Evolutionary conservation across 179 eudicot species (phyloP).

Genomic region (Corrigiola litoralis): DNA sequence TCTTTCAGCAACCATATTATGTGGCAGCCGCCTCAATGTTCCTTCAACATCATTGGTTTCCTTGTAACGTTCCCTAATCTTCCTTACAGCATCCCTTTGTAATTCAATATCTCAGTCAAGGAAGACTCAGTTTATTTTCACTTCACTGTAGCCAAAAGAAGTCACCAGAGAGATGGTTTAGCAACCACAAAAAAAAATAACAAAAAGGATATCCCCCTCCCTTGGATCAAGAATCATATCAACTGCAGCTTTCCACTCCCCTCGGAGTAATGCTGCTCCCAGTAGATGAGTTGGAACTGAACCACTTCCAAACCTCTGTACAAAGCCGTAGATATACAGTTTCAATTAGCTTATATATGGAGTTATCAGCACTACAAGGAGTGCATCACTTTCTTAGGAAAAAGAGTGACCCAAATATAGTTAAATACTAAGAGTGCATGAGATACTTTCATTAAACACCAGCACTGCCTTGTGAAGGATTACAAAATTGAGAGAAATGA

Average conservation of each 20-base stretch:
- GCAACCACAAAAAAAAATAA: slow-evolving; percentile 8
- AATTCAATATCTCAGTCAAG: slow-evolving; percentile 48
- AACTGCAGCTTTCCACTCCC: slow-evolving; percentile 84
- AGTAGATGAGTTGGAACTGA: slow-evolving; percentile 87
- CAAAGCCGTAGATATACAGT: background rate
- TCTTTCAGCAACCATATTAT: slow-evolving; percentile 85
- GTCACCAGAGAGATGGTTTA: background rate
- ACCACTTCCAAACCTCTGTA: slow-evolving; percentile 94
- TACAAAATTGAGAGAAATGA: background rate
- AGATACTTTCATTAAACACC: background rate
- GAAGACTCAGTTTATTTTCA: slow-evolving; percentile 16
- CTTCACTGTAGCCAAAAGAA: slow-evolving; percentile 1
- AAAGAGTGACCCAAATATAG: background rate
- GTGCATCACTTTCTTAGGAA: background rate
- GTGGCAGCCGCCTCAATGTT: slow-evolving; percentile 76
- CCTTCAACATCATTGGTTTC: slow-evolving; percentile 76
- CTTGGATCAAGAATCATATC: slow-evolving; percentile 92
- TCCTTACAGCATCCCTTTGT: slow-evolving; percentile 70
- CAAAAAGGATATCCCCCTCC: slow-evolving; percentile 96
- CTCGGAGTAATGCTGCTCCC: slow-evolving; percentile 84
- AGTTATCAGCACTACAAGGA: background rate
- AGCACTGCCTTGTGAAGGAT: background rate
- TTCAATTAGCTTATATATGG: background rate
- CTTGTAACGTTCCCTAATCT: slow-evolving; percentile 75
- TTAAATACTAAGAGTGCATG: background rate